These are phyloP conservation scores for Claviceps arundinis DNA, from an alignment of 2,329 filamentous ascomycete species.

Conservation along the genomic window DNA sequence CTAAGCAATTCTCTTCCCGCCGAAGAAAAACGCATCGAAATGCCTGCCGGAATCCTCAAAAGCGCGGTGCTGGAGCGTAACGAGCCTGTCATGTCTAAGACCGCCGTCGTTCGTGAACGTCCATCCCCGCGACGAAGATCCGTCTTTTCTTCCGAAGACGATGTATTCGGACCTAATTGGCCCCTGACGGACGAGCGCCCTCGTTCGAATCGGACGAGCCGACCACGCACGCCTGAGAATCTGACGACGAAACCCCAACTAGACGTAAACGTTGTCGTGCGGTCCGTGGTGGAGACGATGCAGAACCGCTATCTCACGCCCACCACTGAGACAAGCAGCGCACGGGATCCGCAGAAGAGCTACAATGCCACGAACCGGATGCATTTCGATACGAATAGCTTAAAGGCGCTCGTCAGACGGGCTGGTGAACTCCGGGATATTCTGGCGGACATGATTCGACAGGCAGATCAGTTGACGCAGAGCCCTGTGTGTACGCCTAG, in stretches of 20 bases:
- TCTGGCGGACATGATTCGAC: slow-evolving; percentile 46
- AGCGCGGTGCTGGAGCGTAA: slow-evolving; percentile 26
- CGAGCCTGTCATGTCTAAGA: slow-evolving; percentile 33
- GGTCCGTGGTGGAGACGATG: slow-evolving; percentile 52
- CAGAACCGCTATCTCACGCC: slow-evolving; percentile 34
- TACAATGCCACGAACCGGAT: slow-evolving; percentile 35
- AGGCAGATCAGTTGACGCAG: slow-evolving; percentile 42
- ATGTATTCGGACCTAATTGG: slow-evolving; percentile 47
- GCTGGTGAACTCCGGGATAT: slow-evolving; percentile 46
- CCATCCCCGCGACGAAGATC: slow-evolving; percentile 41
- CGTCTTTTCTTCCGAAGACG: slow-evolving; percentile 52
- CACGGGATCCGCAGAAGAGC: slow-evolving; percentile 14
- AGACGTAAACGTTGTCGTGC: slow-evolving; percentile 37
- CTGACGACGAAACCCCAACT: slow-evolving; percentile 16
- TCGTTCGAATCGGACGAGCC: slow-evolving; percentile 24
- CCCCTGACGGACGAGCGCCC: slow-evolving; percentile 26
- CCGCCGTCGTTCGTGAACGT: slow-evolving; percentile 40
- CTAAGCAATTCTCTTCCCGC: slow-evolving; percentile 31
- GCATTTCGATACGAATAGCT: slow-evolving; percentile 55
- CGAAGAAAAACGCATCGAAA: slow-evolving; percentile 25
- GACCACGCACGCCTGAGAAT: slow-evolving; percentile 28
- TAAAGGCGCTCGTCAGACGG: slow-evolving; percentile 52
- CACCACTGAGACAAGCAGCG: slow-evolving; percentile 21
- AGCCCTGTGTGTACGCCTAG: slow-evolving; percentile 41
- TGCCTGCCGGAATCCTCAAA: slow-evolving; percentile 29